Conservation (phyloP, 768 basidiomycete genomes). For the Calocybe indica region DNA sequence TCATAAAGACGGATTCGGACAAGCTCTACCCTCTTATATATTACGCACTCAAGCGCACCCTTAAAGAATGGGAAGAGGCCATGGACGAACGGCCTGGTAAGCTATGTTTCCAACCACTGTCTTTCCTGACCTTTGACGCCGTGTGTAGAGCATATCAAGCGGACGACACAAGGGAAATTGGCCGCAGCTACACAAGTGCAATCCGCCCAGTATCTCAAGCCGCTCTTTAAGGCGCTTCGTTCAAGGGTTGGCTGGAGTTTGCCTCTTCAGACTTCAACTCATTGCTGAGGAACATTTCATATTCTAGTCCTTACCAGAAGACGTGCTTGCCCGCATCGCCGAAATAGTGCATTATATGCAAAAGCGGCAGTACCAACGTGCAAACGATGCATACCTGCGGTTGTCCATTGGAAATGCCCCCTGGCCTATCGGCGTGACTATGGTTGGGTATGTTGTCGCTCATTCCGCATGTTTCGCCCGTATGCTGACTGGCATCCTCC, state of each 20-base stretch:
- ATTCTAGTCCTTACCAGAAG: constrained; percentile 54
- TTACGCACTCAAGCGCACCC: constrained; percentile 84
- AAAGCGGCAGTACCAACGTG: constrained; percentile 87
- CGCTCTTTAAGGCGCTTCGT: constrained; percentile 86
- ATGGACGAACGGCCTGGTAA: constrained; percentile 91
- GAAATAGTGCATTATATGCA: constrained; percentile 98
- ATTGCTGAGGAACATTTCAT: constrained; percentile 24
- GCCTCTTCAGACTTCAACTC: neutral
- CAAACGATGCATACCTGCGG: constrained; percentile 96
- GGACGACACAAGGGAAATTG: constrained; percentile 84
- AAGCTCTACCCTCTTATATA: constrained; percentile 97
- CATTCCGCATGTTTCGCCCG: neutral
- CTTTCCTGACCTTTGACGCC: constrained; percentile 4
- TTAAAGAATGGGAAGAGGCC: constrained; percentile 96
- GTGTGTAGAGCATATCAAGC: constrained; percentile 70
- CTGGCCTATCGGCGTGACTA: constrained; percentile 99
- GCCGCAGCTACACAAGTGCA: constrained; percentile 95
- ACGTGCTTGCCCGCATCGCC: constrained; percentile 80
- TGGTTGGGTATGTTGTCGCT: constrained; percentile 76
- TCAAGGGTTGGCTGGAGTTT: constrained; percentile 60
- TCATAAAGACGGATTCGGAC: constrained; percentile 89
- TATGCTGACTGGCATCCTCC: constrained; percentile 2
- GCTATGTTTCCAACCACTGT: constrained; percentile 11
- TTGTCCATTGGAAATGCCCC: constrained; percentile 98
- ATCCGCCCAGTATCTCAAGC: constrained; percentile 95